Percentiles rank a stretch among this genome's conserved stretches.
Evolutionary conservation across 2,329 filamentous ascomycete species (phyloP).

Genomic region (Ampelomyces quisqualis): DNA sequence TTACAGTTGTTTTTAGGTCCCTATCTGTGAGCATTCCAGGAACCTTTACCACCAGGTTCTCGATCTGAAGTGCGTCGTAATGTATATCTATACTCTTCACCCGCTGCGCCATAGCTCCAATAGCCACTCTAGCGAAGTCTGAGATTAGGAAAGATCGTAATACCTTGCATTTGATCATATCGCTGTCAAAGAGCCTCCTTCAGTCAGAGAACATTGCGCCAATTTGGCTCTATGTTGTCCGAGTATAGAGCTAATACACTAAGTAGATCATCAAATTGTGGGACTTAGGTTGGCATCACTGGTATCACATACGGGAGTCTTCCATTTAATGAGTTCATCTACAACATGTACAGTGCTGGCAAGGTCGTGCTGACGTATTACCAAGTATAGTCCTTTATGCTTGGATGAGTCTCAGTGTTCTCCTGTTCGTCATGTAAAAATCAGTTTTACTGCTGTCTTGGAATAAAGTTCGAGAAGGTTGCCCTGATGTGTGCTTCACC

Average conservation of each 20-base stretch:
- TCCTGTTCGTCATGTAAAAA: background rate
- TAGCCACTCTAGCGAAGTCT: slow-evolving; percentile 33
- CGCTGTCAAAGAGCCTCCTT: slow-evolving; percentile 50
- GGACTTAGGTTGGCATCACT: slow-evolving; percentile 25
- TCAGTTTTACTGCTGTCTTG: no score
- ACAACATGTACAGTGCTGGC: slow-evolving; percentile 20
- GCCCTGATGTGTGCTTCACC: no score
- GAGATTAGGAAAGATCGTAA: slow-evolving; percentile 37
- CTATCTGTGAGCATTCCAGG: slow-evolving; percentile 33
- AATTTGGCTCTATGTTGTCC: slow-evolving; percentile 33
- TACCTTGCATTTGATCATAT: slow-evolving; percentile 47
- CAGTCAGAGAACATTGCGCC: slow-evolving; percentile 50
- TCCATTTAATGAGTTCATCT: slow-evolving; percentile 30
- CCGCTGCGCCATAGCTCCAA: slow-evolving; percentile 34
- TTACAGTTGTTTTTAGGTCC: slow-evolving; percentile 34
- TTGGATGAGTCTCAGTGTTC: background rate
- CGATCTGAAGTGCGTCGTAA: slow-evolving; percentile 20
- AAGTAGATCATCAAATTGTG: slow-evolving; percentile 28
- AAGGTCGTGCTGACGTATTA: slow-evolving; percentile 17
- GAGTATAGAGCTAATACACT: slow-evolving; percentile 24
- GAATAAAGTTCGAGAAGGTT: no score
- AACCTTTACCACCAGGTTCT: slow-evolving; percentile 18
- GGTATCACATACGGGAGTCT: slow-evolving; percentile 24
- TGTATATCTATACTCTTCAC: slow-evolving; percentile 10
- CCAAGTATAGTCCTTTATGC: slow-evolving; percentile 8